A percentile compares a stretch with the other conserved stretches of the same genome.
These are phyloP conservation scores for Ustilago sp. DNA, from an alignment of 1,284 basidiomycete genomes.

Conservation along the genomic window DNA sequence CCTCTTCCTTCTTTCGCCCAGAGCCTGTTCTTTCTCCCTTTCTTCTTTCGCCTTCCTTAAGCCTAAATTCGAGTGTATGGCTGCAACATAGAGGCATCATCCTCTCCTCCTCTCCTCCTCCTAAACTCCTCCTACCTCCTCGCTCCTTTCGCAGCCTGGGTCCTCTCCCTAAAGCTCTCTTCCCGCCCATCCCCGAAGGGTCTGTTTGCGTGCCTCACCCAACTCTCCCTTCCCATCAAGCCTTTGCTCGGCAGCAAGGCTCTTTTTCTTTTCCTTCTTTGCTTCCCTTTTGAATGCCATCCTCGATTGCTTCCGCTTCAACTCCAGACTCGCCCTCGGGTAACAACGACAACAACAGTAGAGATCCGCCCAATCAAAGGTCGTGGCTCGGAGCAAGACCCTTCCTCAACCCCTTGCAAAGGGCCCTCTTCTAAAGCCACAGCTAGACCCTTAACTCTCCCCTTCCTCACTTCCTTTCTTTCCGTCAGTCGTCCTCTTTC, in stretches of 20 bases:
- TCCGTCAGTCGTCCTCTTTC: constrained; percentile 23
- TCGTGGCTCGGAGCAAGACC: constrained; percentile 21
- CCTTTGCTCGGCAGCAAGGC: constrained; percentile 4
- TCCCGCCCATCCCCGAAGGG: constrained; percentile 13
- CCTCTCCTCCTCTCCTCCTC: constrained; percentile 2
- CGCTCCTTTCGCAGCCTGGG: constrained; percentile 12
- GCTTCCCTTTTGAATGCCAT: background rate
- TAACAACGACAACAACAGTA: background rate
- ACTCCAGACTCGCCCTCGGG: background rate
- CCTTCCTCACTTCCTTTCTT: constrained; percentile 3
- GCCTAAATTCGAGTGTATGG: constrained; percentile 10
- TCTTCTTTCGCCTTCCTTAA: constrained; percentile 1
- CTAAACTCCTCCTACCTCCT: background rate
- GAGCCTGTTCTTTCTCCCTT: background rate
- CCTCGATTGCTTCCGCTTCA: background rate
- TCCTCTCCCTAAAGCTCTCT: constrained; percentile 6
- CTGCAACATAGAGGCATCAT: constrained; percentile 39
- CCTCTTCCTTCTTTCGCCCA: background rate
- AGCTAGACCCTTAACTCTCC: constrained; percentile 28
- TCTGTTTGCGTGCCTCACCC: constrained; percentile 12
- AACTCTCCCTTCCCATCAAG: constrained; percentile 1
- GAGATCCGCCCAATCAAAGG: background rate
- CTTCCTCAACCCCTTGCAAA: constrained; percentile 4
- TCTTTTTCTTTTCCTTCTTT: background rate
- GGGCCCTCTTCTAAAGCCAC: constrained; percentile 28